phyloP scores from a whole-genome alignment of 2,329 filamentous ascomycete genomes.

The Byssochlamys sp. region DNA sequence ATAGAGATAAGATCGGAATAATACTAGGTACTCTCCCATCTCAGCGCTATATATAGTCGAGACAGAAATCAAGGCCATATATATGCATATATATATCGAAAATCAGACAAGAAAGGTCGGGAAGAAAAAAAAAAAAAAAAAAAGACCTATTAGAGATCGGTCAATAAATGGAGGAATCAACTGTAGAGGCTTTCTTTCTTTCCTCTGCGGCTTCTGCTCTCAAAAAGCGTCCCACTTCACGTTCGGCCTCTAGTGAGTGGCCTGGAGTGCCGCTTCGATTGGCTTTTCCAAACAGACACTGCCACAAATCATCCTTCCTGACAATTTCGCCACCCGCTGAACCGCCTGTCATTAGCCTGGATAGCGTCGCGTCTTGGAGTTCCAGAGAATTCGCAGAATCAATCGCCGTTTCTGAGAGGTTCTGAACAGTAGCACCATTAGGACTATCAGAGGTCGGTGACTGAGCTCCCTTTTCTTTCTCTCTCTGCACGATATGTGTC shows the following conservation, averaged over 20 bases:
- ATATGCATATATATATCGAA: neutral
- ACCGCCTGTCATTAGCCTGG: slow-evolving; percentile 60
- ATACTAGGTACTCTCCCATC: neutral
- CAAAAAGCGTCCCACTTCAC: slow-evolving; percentile 42
- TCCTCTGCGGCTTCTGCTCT: slow-evolving; percentile 48
- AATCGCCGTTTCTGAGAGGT: slow-evolving; percentile 51
- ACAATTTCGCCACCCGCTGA: slow-evolving; percentile 70
- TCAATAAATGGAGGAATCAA: neutral
- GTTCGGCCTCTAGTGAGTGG: slow-evolving; percentile 19
- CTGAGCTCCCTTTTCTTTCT: slow-evolving; percentile 20
- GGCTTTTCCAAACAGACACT: slow-evolving; percentile 66
- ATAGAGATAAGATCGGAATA: neutral
- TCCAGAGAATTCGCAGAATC: slow-evolving; percentile 80
- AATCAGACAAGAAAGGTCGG: neutral
- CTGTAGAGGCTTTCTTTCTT: slow-evolving; percentile 17
- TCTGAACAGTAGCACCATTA: slow-evolving; percentile 15
- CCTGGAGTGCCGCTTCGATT: slow-evolving; percentile 17
- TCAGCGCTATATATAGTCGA: neutral
- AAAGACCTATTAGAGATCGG: neutral
- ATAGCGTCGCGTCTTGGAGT: slow-evolving; percentile 62
- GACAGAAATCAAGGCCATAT: neutral
- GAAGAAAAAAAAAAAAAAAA: neutral
- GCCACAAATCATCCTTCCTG: slow-evolving; percentile 70
- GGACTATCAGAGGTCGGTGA: slow-evolving; percentile 26
- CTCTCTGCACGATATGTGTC: slow-evolving; percentile 57